phyloP scores from a whole-genome alignment of 2,329 filamentous ascomycete species.

The Diaporthe batatas region DNA sequence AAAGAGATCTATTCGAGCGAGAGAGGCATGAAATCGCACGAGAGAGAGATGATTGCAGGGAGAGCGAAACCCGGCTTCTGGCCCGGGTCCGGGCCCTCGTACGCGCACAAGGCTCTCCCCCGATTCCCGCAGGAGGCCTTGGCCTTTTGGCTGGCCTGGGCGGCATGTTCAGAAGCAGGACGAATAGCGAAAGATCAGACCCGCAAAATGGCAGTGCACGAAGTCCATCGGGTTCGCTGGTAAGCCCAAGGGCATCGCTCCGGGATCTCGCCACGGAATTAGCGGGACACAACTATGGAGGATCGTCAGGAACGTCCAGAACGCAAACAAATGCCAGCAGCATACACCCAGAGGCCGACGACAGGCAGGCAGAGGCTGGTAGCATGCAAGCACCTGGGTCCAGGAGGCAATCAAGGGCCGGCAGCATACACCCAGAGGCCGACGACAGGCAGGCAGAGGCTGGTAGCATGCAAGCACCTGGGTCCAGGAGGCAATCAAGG shows the following conservation, averaged over 20 bases:
- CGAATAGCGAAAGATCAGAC: neutral
- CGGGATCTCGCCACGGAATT: neutral
- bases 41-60: neutral
- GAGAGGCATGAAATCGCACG: neutral
- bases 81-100: neutral
- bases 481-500: no score
- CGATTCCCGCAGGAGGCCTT: neutral
- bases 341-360: no score
- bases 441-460: no score
- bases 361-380: no score
- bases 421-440: neutral
- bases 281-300: neutral
- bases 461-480: no score
- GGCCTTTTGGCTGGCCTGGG: neutral
- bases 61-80: neutral
- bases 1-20: neutral
- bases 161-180: neutral
- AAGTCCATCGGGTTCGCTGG: neutral
- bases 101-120: neutral
- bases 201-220: neutral
- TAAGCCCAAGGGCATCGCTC: neutral
- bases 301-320: neutral
- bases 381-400: no score
- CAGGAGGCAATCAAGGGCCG: neutral
- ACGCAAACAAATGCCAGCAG: neutral